A percentile compares a stretch with the other conserved stretches of the same genome.
These are phyloP conservation scores for Alternaria brassicicola DNA, from an alignment of 2,329 filamentous ascomycete species.

Conservation along the genomic window DNA sequence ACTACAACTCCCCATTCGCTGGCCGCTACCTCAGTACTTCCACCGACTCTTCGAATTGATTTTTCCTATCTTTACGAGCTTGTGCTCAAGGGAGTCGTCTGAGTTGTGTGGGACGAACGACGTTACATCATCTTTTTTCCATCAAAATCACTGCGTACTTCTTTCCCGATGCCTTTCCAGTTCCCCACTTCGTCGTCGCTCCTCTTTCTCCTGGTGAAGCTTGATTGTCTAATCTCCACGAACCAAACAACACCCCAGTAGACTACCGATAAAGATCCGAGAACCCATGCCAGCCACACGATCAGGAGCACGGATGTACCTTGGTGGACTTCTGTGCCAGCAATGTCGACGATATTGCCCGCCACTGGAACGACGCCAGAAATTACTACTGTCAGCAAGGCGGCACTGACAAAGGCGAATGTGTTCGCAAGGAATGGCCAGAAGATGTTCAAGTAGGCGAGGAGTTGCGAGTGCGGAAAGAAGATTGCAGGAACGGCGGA, in stretches of 20 bases:
- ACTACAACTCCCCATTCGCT: no score
- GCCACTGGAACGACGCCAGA: conserved; percentile 8
- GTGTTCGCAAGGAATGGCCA: conserved; percentile 17
- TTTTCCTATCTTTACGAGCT: no score
- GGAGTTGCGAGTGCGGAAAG: conserved; percentile 27
- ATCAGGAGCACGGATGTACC: conserved; percentile 24
- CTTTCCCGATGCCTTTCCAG: conserved; percentile 26
- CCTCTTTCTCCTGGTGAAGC: conserved; percentile 22
- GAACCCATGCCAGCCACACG: conserved; percentile 27
- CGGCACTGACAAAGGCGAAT: conserved; percentile 21
- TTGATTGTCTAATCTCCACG: conserved; percentile 29
- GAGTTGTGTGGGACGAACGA: background rate
- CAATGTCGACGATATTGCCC: conserved; percentile 11
- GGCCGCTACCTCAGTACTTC: no score
- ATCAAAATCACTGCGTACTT: conserved; percentile 26
- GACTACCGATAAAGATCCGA: conserved; percentile 6
- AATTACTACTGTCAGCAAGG: conserved; percentile 18
- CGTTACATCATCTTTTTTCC: conserved; percentile 4
- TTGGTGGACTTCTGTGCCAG: conserved; percentile 13
- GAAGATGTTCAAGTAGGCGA: conserved; percentile 28
- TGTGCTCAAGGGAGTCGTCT: no score
- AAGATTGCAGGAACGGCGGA: conserved; percentile 24
- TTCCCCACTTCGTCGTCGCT: conserved; percentile 28
- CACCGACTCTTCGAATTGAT: no score
- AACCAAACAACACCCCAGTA: conserved; percentile 38